Percentiles rank a stretch among this genome's conserved stretches.
phyloP scores from a whole-genome alignment of 2,329 filamentous ascomycete species.

The Ophiostoma novo-ulmi region DNA sequence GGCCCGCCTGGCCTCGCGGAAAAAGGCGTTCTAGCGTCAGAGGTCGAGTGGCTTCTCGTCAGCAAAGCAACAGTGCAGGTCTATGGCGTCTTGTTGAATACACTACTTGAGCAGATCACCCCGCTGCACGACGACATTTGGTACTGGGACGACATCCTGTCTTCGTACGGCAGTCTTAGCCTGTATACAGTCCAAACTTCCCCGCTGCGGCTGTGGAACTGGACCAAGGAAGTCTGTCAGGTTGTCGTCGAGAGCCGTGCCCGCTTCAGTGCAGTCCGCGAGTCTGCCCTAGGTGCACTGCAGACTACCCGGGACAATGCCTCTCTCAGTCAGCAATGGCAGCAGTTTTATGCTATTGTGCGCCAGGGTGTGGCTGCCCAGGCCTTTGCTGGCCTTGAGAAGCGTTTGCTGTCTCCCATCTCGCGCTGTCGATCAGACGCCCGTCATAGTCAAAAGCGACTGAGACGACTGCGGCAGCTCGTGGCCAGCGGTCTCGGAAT shows the following conservation, averaged over 20 bases:
- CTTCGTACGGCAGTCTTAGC: conserved; percentile 70
- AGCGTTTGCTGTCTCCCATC: conserved; percentile 70
- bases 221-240: conserved; percentile 50
- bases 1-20: conserved; percentile 14
- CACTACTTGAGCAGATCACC: conserved; percentile 75
- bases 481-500: conserved; percentile 83
- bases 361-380: conserved; percentile 68
- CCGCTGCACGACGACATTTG: conserved; percentile 80
- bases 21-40: conserved; percentile 58
- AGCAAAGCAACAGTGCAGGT: conserved; percentile 90
- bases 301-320: conserved; percentile 27
- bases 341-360: conserved; percentile 74
- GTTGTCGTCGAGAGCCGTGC: conserved; percentile 59
- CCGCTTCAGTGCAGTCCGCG: conserved; percentile 38
- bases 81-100: conserved; percentile 73
- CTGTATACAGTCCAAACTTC: conserved; percentile 84
- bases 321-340: conserved; percentile 51
- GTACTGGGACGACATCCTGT: conserved; percentile 91
- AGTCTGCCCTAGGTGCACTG: conserved; percentile 24
- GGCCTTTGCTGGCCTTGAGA: conserved; percentile 65
- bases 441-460: conserved; percentile 62
- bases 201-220: conserved; percentile 67
- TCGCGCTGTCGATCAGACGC: conserved; percentile 70
- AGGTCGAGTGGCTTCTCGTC: conserved; percentile 85
- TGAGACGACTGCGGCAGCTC: conserved; percentile 70